Conservation (phyloP, 2,329 filamentous ascomycete genomes). For the Paecilomyces niveus region DNA sequence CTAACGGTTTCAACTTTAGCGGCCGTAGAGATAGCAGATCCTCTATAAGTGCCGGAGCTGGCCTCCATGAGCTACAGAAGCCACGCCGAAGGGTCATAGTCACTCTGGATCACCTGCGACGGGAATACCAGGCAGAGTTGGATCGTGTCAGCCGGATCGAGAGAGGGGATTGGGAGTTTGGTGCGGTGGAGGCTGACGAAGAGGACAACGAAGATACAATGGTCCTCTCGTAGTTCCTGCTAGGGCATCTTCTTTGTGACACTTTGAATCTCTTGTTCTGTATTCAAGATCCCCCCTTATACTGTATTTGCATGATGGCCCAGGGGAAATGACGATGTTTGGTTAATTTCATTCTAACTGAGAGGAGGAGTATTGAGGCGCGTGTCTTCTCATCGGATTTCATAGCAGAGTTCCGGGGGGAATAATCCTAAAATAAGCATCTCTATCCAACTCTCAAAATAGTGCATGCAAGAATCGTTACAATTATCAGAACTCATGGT, state of each 20-base stretch:
- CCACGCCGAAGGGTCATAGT: constrained; percentile 64
- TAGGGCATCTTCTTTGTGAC: not conserved
- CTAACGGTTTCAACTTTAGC: constrained; percentile 14
- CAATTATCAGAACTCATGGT: not conserved
- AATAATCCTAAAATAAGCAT: not conserved
- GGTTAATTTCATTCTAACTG: not conserved
- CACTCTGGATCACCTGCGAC: constrained; percentile 76
- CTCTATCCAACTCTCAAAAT: not conserved
- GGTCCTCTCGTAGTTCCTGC: constrained; percentile 18
- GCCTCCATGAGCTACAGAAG: constrained; percentile 10
- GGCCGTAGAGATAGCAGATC: constrained; percentile 16
- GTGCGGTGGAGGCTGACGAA: constrained; percentile 23
- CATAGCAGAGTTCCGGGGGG: not conserved
- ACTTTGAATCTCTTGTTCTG: not conserved
- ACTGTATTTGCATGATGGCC: not conserved
- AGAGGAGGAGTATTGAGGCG: not conserved
- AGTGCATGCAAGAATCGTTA: not conserved
- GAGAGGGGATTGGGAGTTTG: constrained; percentile 81
- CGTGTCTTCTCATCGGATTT: not conserved
- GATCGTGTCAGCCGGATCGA: constrained; percentile 83
- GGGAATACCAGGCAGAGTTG: constrained; percentile 82
- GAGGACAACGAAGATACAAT: constrained; percentile 31
- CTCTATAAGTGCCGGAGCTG: constrained; percentile 5
- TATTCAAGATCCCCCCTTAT: not conserved
- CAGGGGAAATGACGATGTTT: not conserved